Evolutionary conservation across 139 green algal genomes (phyloP), one percentile per base, ranked within the genome.

Genomic region (Picocystis salinarum): DNA sequence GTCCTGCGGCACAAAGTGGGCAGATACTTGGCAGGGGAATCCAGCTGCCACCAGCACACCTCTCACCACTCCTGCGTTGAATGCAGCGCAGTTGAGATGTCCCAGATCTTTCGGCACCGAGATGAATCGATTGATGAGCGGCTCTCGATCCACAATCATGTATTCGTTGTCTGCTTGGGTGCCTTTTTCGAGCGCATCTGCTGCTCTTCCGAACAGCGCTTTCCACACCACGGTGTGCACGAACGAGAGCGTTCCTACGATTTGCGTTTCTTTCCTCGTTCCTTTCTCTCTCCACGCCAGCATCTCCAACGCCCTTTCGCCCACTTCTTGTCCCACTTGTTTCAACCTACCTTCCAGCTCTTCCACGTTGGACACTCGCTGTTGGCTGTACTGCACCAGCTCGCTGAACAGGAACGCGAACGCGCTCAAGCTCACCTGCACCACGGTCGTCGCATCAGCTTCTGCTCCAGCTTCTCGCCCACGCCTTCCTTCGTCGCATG

Each of bases 351-450:
- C 31, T 45, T 97, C 86, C 2, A 97, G 60, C 47, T 96, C 87
- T 4, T 54, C 59, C 3, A 83, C 80, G 66, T 82, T 92, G 6
- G 59, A 76, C 2, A 86, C 82, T 5, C 66, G 53, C 33, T 69
- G 70, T 50, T 92, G 77, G 22, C 69, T 75, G 55, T 96, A 96
- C 47, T 92, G 80, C 5, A 97, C 83, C 4, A 94, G 50, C 66
- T 94, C 87, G 39, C 74, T 84, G 46, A 95, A 93, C 10, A 97
- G 52, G 44, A 91, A 92, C 4, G 87, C 67, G 58, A 91, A 94
- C 1, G 79, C 76, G 33, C 69, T 83, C 22, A 96, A 50, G 56
- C 64, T 78, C 5, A 96, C 75, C 41, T n/a, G n/a, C n/a, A n/a
- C n/a, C n/a, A n/a, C n/a, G n/a, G n/a, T n/a, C n/a, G n/a, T n/a